Base-by-base conservation (phyloP, 352 stramenopile species). In the Phytophthora pistaciae region DNA sequence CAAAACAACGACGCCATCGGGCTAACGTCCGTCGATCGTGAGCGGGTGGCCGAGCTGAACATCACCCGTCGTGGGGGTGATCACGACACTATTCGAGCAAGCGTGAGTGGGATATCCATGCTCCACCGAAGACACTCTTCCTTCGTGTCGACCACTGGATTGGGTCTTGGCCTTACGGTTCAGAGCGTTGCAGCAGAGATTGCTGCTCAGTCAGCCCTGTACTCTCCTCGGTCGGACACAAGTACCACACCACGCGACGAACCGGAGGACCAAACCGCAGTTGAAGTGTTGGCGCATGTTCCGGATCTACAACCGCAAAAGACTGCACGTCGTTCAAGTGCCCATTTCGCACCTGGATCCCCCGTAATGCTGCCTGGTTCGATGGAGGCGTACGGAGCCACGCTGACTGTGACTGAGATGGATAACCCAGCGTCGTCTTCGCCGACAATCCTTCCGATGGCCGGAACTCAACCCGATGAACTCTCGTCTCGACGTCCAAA, bases 1-100 rank as follows among this genome's bases (percentile, higher is more conserved):
- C 84, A 93, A 53, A 91, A 92, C 58, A 92, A 92, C 60, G 79
- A 91, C 6, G 68, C 72, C 14, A 90, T 94, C 52, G 75, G 84
- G 9, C 84, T 92, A 13, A 92, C 83, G 14, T 36, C 60, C 7
- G 53, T 71, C 31, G 83, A 92, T 64, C 57, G 71, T 21, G 70
- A 88, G 23, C 64, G 67, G 6, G 79, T 93, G 20, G 57, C 82
- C 13, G 68, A 80, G 3, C 62, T 83, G 1, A 72, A 68, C 20
- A 75, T 63, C 21, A 33, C 27, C 44, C 64, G 66, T 5, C 52
- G 72, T 11, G 56, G 42, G 11, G 20, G 52, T 7, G 62, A 72
- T 29, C 23, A 71, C 13, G 66, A 69, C 29, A 63, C 44, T n/a
- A 79, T 69, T 29, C 53, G 52, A 67, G 54, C 27, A 23, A 71